These are phyloP conservation scores for Excoecaria cochinchinensis DNA, from an alignment of 345 rosid genomes.

Conservation along the genomic window DNA sequence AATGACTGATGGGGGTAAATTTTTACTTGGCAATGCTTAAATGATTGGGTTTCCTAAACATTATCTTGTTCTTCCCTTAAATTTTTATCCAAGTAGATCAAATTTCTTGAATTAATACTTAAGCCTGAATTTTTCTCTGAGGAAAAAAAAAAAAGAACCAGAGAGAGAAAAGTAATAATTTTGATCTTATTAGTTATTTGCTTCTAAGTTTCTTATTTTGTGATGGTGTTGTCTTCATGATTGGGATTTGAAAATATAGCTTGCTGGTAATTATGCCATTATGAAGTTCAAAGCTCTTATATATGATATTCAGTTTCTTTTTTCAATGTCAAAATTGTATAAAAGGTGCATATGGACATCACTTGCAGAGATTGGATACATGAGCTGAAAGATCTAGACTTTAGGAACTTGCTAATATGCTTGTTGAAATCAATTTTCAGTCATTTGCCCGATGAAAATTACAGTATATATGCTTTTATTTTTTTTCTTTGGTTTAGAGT, in stretches of 20 bases:
- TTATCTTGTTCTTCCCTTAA: neutral
- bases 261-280: neutral
- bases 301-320: neutral
- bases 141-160: neutral
- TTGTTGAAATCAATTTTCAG: neutral
- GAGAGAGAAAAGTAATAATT: neutral
- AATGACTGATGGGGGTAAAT: too few relatives aligned
- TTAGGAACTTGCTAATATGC: neutral
- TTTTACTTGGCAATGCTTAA: neutral
- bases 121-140: neutral
- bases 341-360: neutral
- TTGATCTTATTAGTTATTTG: neutral
- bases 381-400: neutral
- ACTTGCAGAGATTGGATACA: too few relatives aligned
- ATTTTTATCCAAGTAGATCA: neutral
- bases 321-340: neutral
- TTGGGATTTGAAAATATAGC: neutral
- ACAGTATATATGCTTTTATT: neutral
- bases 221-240: neutral
- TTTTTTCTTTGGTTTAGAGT: neutral
- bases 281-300: neutral
- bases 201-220: neutral
- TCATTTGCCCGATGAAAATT: neutral
- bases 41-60: neutral
- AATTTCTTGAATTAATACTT: constrained; percentile 5